phyloP scores from a whole-genome alignment of 1,139 yeast species.

The Yamadazyma epiphylla region DNA sequence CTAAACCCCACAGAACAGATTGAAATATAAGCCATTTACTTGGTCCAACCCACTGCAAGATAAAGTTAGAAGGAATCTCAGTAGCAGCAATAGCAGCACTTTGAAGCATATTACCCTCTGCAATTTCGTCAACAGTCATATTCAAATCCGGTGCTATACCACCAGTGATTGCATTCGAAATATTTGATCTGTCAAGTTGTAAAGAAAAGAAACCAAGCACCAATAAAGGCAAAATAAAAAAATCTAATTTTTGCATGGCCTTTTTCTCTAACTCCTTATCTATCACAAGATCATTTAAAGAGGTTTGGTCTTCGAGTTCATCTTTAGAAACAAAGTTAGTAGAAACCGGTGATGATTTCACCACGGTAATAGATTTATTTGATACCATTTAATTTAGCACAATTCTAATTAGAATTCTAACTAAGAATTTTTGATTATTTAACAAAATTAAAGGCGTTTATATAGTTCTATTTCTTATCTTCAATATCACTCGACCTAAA shows the following conservation, averaged over 20 bases:
- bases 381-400: too few species aligned
- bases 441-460: too few species aligned
- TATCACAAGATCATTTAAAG: too few species aligned
- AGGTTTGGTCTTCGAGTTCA: too few species aligned
- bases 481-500: background rate
- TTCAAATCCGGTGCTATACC: constrained; percentile 17
- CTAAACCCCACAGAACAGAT: constrained; percentile 1
- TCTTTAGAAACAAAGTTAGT: too few species aligned
- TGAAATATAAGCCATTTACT: constrained; percentile 1
- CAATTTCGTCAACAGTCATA: constrained; percentile 12
- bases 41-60: constrained; percentile 1
- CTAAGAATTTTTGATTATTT: too few species aligned
- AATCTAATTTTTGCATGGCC: background rate
- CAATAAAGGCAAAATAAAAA: background rate
- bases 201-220: constrained; percentile 1
- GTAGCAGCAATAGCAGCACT: constrained; percentile 1
- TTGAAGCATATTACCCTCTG: constrained; percentile 1
- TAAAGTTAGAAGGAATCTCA: constrained; percentile 1
- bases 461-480: too few species aligned
- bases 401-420: too few species aligned
- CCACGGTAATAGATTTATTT: too few species aligned
- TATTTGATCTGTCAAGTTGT: constrained; percentile 16
- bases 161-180: constrained; percentile 20
- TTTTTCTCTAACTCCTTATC: background rate
- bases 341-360: too few species aligned